Conservation (phyloP, 371 early-diverging fungal species). For the Mortierella sp. region DNA sequence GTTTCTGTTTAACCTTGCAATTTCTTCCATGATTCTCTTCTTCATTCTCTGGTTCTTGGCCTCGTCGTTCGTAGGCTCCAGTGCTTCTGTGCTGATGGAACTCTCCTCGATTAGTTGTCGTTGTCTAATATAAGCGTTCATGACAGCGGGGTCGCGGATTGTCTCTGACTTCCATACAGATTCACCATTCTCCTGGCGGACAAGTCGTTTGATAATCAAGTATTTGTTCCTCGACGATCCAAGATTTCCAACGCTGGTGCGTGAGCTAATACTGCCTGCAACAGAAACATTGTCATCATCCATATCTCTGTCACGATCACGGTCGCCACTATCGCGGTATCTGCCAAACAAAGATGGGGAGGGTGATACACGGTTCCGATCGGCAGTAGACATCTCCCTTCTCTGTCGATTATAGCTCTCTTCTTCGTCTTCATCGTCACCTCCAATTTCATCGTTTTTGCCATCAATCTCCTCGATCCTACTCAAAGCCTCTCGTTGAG, state of each 20-base stretch:
- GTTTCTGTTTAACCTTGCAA: slow-evolving; percentile 73
- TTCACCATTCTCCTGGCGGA: slow-evolving; percentile 73
- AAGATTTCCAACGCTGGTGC: slow-evolving; percentile 62
- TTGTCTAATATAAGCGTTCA: slow-evolving; percentile 90
- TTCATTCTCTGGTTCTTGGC: slow-evolving; percentile 74
- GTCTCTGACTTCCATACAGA: slow-evolving; percentile 82
- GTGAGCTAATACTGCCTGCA: slow-evolving; percentile 68
- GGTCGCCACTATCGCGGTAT: slow-evolving; percentile 42
- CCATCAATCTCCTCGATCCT: slow-evolving; percentile 63
- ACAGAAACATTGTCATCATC: slow-evolving; percentile 73
- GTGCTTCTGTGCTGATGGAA: slow-evolving; percentile 64
- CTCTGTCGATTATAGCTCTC: slow-evolving; percentile 58
- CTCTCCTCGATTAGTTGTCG: slow-evolving; percentile 85
- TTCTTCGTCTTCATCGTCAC: slow-evolving; percentile 61
- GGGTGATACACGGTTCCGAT: slow-evolving; percentile 38
- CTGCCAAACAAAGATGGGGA: slow-evolving; percentile 51
- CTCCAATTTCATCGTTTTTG: slow-evolving; percentile 66
- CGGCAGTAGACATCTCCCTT: slow-evolving; percentile 58
- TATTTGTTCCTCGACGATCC: slow-evolving; percentile 68
- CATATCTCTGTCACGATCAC: slow-evolving; percentile 45
- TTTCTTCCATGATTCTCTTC: slow-evolving; percentile 72
- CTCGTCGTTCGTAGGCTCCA: slow-evolving; percentile 71
- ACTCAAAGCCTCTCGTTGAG: slow-evolving; percentile 82
- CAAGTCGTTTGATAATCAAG: slow-evolving; percentile 72
- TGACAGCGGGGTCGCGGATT: slow-evolving; percentile 86